Conservation (phyloP, 345 rosid genomes). For the Arabis hirsuta region DNA sequence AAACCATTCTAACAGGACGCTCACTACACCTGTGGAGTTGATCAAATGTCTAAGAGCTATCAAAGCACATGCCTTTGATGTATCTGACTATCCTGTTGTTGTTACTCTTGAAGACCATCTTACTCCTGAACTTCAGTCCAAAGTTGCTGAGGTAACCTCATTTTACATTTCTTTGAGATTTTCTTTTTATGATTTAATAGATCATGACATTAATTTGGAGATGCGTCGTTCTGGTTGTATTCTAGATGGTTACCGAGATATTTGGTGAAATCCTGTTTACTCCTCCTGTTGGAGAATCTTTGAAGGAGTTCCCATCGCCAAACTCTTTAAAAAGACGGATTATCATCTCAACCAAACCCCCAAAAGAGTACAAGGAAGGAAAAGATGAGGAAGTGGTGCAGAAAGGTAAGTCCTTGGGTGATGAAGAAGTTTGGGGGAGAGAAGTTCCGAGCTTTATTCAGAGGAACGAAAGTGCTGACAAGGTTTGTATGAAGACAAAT, state of each 20-base stretch:
- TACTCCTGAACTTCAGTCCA: constrained; percentile 76
- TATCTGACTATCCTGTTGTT: constrained; percentile 77
- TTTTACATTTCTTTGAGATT: constrained; percentile 2
- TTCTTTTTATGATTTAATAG: not conserved
- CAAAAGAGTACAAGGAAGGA: constrained; percentile 65
- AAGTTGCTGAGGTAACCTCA: constrained; percentile 71
- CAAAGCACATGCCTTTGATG: constrained; percentile 71
- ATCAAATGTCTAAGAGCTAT: constrained; percentile 72
- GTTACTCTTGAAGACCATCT: constrained; percentile 91
- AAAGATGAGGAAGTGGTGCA: constrained; percentile 38
- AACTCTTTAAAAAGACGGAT: constrained; percentile 60
- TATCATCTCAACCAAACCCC: constrained; percentile 87
- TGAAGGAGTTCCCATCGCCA: constrained; percentile 78
- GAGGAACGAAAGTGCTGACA: constrained; percentile 30
- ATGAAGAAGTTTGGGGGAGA: constrained; percentile 82
- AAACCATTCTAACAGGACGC: constrained; percentile 57
- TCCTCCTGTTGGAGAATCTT: constrained; percentile 65
- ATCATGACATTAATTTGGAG: constrained; percentile 1
- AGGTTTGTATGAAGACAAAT: constrained; percentile 20
- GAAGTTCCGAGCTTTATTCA: constrained; percentile 60
- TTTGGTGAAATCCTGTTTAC: constrained; percentile 75
- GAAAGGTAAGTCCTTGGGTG: constrained; percentile 53
- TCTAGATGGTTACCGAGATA: constrained; percentile 74
- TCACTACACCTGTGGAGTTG: constrained; percentile 76
- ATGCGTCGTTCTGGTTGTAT: constrained; percentile 32